Conservation (phyloP, 1,284 basidiomycete genomes). For the Leccinum subrobustum region DNA sequence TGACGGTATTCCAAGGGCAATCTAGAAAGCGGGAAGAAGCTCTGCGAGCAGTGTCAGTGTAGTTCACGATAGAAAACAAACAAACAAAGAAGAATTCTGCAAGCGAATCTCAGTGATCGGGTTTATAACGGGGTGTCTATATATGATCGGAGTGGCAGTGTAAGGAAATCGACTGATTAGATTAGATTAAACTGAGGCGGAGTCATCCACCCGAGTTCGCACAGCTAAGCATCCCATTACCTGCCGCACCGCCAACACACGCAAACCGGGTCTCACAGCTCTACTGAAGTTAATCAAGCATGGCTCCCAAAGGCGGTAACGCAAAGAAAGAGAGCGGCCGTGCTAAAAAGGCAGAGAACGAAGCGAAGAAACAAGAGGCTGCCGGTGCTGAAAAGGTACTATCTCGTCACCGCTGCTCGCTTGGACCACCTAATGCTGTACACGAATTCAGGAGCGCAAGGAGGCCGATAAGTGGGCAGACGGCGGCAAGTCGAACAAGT, state of each 20-base stretch:
- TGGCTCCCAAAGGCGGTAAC: slow-evolving; percentile 86
- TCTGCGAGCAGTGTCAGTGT: slow-evolving; percentile 4
- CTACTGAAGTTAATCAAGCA: slow-evolving; percentile 31
- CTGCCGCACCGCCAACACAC: slow-evolving; percentile 6
- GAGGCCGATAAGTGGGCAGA: slow-evolving; percentile 82
- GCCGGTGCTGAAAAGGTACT: slow-evolving; percentile 59
- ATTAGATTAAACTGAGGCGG: slow-evolving; percentile 29
- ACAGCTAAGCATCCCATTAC: slow-evolving; percentile 6
- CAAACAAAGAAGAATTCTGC: slow-evolving; percentile 2
- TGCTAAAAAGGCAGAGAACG: slow-evolving; percentile 93
- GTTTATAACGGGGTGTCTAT: slow-evolving; percentile 10
- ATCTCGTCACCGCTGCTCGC: slow-evolving; percentile 4
- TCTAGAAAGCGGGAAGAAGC: neutral
- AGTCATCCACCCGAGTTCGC: neutral
- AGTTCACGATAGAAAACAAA: neutral
- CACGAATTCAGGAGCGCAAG: slow-evolving; percentile 57
- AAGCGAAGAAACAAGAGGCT: slow-evolving; percentile 69
- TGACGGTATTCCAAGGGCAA: neutral
- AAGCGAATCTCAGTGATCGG: neutral
- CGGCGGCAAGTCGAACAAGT: slow-evolving; percentile 62
- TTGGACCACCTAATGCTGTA: slow-evolving; percentile 5
- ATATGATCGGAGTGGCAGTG: slow-evolving; percentile 28
- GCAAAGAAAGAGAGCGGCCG: slow-evolving; percentile 86
- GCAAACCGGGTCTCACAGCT: slow-evolving; percentile 2
- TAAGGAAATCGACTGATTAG: slow-evolving; percentile 18